These are phyloP conservation scores for Lachnellula occidentalis DNA, from an alignment of 2,329 filamentous ascomycete species.

Conservation along the genomic window DNA sequence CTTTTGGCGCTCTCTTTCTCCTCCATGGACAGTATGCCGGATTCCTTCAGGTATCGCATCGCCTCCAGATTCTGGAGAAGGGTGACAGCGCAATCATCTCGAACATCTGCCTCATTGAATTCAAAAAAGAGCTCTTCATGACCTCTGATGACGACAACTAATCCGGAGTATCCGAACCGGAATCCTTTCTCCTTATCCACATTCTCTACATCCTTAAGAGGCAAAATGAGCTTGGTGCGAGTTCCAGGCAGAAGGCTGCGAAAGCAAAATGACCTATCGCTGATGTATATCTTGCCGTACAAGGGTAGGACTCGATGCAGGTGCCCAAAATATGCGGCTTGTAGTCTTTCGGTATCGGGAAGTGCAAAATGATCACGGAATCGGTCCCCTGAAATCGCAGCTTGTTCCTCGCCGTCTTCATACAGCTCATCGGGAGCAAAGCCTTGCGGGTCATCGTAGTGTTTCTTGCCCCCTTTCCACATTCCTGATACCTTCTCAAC, in stretches of 20 bases:
- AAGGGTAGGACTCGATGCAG: conserved; percentile 85
- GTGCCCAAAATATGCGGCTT: conserved; percentile 88
- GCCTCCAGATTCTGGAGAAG: conserved; percentile 72
- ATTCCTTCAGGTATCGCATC: conserved; percentile 64
- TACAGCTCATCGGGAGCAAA: conserved; percentile 48
- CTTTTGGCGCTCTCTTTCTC: conserved; percentile 66
- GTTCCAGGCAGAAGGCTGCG: conserved; percentile 85
- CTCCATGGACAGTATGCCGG: conserved; percentile 59
- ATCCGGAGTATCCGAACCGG: conserved; percentile 80
- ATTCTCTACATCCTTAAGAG: conserved; percentile 86
- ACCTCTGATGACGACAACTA: conserved; percentile 88
- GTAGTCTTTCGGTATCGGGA: conserved; percentile 74
- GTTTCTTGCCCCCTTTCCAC: conserved; percentile 86
- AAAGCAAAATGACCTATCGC: conserved; percentile 84
- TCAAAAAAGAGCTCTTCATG: conserved; percentile 98
- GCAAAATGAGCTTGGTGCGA: conserved; percentile 86
- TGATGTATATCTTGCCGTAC: conserved; percentile 95
- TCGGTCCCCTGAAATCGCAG: conserved; percentile 65
- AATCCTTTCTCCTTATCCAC: conserved; percentile 95
- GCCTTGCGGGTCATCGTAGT: conserved; percentile 65
- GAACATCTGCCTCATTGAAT: conserved; percentile 68
- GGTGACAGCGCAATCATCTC: conserved; percentile 85
- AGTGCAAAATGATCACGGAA: conserved; percentile 89
- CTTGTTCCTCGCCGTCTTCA: conserved; percentile 55
- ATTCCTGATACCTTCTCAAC: conserved; percentile 96